Percentiles rank a stretch among this genome's conserved stretches.
Evolutionary conservation across 169 alveolate genomes (phyloP).

Genomic region (Eimeria sp.): DNA sequence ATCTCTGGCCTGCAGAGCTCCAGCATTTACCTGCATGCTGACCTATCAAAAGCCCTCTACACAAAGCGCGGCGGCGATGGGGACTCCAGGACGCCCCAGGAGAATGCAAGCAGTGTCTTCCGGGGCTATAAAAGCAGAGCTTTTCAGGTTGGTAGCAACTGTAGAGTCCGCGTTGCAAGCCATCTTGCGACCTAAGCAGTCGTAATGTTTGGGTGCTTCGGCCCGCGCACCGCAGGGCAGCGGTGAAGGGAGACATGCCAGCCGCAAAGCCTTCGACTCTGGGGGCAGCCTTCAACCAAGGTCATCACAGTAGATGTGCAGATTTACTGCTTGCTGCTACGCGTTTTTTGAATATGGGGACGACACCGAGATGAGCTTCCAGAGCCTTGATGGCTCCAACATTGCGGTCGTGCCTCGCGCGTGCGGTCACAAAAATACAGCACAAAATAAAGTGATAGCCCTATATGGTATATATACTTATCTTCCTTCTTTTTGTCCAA

Average conservation of each 20-base stretch:
- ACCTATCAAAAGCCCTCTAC: background rate
- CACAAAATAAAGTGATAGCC: background rate
- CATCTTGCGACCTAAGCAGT: background rate
- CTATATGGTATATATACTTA: background rate
- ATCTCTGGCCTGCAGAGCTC: background rate
- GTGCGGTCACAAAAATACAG: background rate
- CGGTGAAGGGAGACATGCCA: background rate
- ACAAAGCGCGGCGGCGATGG: background rate
- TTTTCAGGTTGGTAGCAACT: background rate
- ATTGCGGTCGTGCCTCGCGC: background rate
- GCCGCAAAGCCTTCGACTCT: background rate
- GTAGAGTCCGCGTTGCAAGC: background rate
- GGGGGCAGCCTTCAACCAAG: background rate
- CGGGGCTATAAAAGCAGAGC: background rate
- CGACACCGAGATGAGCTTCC: background rate
- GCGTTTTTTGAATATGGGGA: background rate
- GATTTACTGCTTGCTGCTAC: background rate
- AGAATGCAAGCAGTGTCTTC: background rate
- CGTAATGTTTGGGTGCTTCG: slow-evolving; percentile 19
- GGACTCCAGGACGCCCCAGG: background rate
- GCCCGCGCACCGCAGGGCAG: background rate
- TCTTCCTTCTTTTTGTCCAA: background rate
- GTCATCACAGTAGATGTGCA: background rate
- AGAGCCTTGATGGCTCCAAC: background rate
- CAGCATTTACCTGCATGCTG: background rate